These are phyloP conservation scores for Saccharomyces hybrid DNA, from an alignment of 1,139 yeast species.

Conservation along the genomic window DNA sequence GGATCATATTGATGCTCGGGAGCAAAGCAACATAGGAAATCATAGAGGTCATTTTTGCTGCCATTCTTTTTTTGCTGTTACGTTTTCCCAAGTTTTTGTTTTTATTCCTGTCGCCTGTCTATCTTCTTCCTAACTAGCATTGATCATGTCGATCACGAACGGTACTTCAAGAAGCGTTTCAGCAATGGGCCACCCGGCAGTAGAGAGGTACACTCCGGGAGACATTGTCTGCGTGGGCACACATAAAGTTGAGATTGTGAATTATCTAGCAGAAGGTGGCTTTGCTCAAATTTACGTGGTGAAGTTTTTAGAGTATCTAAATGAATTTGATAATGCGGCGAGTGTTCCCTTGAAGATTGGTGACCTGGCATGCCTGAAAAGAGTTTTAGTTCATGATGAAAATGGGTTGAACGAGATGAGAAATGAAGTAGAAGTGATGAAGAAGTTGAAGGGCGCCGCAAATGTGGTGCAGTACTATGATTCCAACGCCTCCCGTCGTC, in stretches of 20 bases:
- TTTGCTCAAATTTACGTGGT: conserved; percentile 75
- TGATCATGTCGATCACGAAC: conserved; percentile 11
- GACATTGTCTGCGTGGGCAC: conserved; percentile 58
- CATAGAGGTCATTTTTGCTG: background rate
- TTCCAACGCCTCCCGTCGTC: conserved; percentile 78
- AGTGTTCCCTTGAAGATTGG: conserved; percentile 23
- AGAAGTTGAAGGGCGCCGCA: conserved; percentile 65
- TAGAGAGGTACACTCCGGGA: conserved; percentile 37
- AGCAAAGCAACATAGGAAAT: background rate
- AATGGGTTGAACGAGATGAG: conserved; percentile 58
- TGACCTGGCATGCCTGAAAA: conserved; percentile 57
- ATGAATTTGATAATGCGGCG: conserved; percentile 17
- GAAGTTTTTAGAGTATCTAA: conserved; percentile 26
- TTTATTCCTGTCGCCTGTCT: background rate
- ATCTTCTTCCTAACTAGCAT: background rate
- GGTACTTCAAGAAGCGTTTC: conserved; percentile 5
- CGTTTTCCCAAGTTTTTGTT: background rate
- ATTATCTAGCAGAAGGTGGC: conserved; percentile 64
- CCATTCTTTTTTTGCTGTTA: background rate
- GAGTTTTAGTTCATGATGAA: conserved; percentile 71
- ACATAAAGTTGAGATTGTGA: conserved; percentile 48
- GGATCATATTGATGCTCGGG: background rate
- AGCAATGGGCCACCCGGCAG: conserved; percentile 3
- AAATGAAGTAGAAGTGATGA: conserved; percentile 82
- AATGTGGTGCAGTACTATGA: conserved; percentile 86